A percentile compares a stretch with the other conserved stretches of the same genome.
These are phyloP conservation scores for Ophiobolus disseminans DNA, from an alignment of 2,329 filamentous ascomycete species.

Conservation along the genomic window DNA sequence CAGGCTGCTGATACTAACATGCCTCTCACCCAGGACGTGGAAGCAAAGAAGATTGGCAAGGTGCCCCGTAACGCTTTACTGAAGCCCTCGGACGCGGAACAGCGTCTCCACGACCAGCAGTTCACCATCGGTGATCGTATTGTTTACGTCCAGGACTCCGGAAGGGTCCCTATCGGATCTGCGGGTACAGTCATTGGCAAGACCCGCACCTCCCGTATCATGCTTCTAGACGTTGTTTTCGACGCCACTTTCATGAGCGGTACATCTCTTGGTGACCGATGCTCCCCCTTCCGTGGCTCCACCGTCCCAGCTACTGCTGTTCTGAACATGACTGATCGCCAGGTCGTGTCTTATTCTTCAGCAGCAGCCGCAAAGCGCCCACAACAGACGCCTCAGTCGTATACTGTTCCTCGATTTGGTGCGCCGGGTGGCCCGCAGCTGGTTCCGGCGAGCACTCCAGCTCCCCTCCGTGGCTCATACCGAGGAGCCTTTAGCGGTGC, in stretches of 20 bases:
- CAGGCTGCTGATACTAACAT: conserved; percentile 68
- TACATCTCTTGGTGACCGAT: conserved; percentile 87
- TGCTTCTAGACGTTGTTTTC: conserved; percentile 90
- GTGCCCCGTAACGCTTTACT: conserved; percentile 88
- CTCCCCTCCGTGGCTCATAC: conserved; percentile 66
- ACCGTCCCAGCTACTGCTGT: conserved; percentile 89
- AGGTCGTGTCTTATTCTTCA: conserved; percentile 75
- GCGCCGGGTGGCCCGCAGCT: conserved; percentile 66
- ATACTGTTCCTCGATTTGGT: conserved; percentile 63
- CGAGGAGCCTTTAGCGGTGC: conserved; percentile 62
- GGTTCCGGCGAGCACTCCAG: conserved; percentile 62
- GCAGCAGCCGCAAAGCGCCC: conserved; percentile 62
- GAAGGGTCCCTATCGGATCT: conserved; percentile 91
- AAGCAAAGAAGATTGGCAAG: conserved; percentile 74
- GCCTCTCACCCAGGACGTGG: conserved; percentile 43
- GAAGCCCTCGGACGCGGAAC: conserved; percentile 95
- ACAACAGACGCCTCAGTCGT: conserved; percentile 56
- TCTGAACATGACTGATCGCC: conserved; percentile 82
- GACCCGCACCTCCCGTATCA: conserved; percentile 81
- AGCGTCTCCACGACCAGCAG: conserved; percentile 82
- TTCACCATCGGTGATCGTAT: conserved; percentile 89
- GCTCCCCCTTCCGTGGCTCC: conserved; percentile 90
- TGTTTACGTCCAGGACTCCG: conserved; percentile 89
- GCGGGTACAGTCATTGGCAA: conserved; percentile 94
- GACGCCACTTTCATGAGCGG: conserved; percentile 97